Evolutionary conservation across 192 early-diverging fungal genomes (phyloP).

Genomic region (Entomortierella lignicola): DNA sequence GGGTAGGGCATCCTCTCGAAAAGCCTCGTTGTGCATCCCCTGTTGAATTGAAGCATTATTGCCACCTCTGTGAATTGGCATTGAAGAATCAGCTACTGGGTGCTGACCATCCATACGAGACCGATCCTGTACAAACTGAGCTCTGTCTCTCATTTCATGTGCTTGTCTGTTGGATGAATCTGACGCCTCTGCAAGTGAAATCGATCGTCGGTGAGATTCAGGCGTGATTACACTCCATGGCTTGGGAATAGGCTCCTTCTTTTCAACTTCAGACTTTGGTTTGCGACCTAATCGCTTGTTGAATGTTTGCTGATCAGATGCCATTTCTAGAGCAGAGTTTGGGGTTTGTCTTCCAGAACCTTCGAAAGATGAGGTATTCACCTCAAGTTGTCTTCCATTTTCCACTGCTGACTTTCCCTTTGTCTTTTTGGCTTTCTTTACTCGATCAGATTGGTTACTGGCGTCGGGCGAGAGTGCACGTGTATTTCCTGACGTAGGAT

Average conservation of each 20-base stretch:
- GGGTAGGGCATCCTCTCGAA: background rate
- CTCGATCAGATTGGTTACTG: background rate
- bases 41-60: background rate
- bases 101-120: background rate
- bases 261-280: background rate
- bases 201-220: constrained; percentile 17
- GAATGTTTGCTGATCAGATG: background rate
- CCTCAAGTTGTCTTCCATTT: background rate
- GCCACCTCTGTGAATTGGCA: background rate
- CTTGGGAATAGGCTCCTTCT: constrained; percentile 10
- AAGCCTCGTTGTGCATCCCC: background rate
- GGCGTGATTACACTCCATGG: constrained; percentile 18
- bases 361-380: background rate
- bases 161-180: background rate
- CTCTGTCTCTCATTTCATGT: background rate
- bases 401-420: constrained; percentile 5
- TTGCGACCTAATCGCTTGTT: constrained; percentile 11
- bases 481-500: background rate
- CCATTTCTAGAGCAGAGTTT: background rate
- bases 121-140: background rate
- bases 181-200: constrained; percentile 12
- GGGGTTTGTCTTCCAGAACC: constrained; percentile 1
- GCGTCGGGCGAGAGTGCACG: constrained; percentile 19
- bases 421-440: constrained; percentile 8
- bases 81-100: background rate